Conservation (phyloP, 495 filamentous ascomycete genomes). For the Penicillium nucicola region DNA sequence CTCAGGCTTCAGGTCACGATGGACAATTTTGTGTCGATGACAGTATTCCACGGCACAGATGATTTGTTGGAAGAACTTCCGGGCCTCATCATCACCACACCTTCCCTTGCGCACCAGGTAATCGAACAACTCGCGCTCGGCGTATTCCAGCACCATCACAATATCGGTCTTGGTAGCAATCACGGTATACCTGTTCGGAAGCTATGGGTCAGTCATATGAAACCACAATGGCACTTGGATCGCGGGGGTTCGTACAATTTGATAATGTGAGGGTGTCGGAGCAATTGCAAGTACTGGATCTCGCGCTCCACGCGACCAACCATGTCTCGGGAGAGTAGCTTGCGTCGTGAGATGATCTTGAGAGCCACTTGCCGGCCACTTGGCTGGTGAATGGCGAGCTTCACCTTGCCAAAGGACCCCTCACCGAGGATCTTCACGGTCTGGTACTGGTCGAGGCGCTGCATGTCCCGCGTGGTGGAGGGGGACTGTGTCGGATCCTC, state of each 20-base stretch:
- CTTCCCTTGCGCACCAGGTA: conserved; percentile 90
- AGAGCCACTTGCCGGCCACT: conserved; percentile 92
- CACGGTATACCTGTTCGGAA: conserved; percentile 73
- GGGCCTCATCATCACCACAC: conserved; percentile 83
- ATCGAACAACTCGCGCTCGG: conserved; percentile 94
- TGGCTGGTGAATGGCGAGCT: conserved; percentile 85
- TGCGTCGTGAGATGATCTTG: conserved; percentile 95
- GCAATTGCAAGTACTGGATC: conserved; percentile 94
- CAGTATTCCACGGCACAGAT: conserved; percentile 99
- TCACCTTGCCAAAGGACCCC: conserved; percentile 97
- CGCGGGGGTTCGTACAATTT: conserved; percentile 69
- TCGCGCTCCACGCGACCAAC: conserved; percentile 94
- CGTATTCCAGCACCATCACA: conserved; percentile 98
- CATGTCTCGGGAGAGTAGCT: conserved; percentile 94
- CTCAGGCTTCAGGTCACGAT: conserved; percentile 96
- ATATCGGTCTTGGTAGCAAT: conserved; percentile 92
- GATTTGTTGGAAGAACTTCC: conserved; percentile 98
- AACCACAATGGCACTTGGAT: not conserved
- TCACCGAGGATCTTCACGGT: conserved; percentile 90
- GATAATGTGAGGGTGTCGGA: conserved; percentile 97
- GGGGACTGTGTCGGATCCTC: conserved; percentile 38
- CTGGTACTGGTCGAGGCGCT: conserved; percentile 86
- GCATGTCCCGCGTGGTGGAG: conserved; percentile 54
- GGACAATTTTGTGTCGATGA: conserved; percentile 97
- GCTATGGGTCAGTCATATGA: conserved; percentile 5